Conservation (phyloP, 371 early-diverging fungal species). For the Nematocida major region DNA sequence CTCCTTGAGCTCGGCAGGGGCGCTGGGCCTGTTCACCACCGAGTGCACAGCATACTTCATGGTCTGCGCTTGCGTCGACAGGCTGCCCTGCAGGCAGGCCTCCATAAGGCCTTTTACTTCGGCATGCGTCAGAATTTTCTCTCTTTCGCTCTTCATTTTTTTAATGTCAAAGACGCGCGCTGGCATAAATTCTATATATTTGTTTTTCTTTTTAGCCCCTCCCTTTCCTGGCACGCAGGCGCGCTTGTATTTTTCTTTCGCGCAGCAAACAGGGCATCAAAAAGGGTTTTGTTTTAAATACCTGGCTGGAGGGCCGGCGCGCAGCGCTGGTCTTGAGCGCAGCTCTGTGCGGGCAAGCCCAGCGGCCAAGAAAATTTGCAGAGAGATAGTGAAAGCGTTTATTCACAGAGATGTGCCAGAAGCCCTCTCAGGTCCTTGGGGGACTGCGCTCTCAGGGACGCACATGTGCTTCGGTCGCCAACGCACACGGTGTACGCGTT, state of each 20-base stretch:
- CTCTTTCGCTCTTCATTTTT: not conserved
- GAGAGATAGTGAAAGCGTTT: not conserved
- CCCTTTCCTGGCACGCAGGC: constrained; percentile 7
- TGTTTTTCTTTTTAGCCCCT: not conserved
- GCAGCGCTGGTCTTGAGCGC: no score
- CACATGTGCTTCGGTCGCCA: constrained; percentile 32
- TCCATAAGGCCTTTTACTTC: not conserved
- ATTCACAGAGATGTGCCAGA: not conserved
- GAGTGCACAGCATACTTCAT: constrained; percentile 35
- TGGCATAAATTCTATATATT: not conserved
- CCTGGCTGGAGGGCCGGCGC: no score
- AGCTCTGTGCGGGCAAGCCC: no score
- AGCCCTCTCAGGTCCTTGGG: constrained; percentile 19
- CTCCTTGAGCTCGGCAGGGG: constrained; percentile 6
- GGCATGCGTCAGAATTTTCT: constrained; percentile 12
- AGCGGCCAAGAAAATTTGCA: not conserved
- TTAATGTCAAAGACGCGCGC: not conserved
- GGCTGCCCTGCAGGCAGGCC: not conserved
- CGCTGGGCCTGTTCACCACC: not conserved
- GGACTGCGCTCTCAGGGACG: not conserved
- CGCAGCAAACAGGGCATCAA: not conserved
- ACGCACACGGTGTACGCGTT: constrained; percentile 30
- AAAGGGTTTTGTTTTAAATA: not conserved
- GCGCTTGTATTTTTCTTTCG: constrained; percentile 6
- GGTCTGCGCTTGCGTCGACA: constrained; percentile 26